phyloP scores from a whole-genome alignment of 805 yeast species.

The Sugiyamaella mastotermitis region DNA sequence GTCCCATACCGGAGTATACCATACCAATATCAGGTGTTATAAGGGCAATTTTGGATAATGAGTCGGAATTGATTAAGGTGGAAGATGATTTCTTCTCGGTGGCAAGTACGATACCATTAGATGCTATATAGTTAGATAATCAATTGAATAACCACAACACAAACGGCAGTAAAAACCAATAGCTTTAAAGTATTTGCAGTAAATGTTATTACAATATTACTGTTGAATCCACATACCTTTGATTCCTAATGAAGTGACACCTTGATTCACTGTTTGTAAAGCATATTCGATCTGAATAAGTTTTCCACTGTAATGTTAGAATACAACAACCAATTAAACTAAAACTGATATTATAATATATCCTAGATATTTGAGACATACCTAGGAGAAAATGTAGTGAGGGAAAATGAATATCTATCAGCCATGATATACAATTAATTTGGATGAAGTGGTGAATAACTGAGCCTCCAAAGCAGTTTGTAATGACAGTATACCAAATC shows the following conservation, averaged over 20 bases:
- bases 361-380: conserved; percentile 31
- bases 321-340: conserved; percentile 1
- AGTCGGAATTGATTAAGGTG: conserved; percentile 64
- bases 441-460: too few species aligned
- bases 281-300: conserved; percentile 98
- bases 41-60: conserved; percentile 69
- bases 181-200: too few species aligned
- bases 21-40: conserved; percentile 95
- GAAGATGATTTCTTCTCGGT: conserved; percentile 90
- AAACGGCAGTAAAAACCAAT: too few species aligned
- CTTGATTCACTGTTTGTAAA: conserved; percentile 93
- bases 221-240: conserved; percentile 42
- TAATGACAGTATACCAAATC: too few species aligned
- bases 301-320: conserved; percentile 66
- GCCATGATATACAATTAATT: too few species aligned
- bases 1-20: conserved; percentile 98
- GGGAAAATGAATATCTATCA: conserved; percentile 94
- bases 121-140: too few species aligned
- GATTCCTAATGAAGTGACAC: conserved; percentile 94
- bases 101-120: conserved; percentile 94
- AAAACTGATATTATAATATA: background rate
- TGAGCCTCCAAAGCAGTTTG: too few species aligned
- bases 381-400: conserved; percentile 97
- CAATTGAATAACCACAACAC: too few species aligned
- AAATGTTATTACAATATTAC: too few species aligned